Conservation (phyloP, 495 filamentous ascomycete species). For the Paragyromitra xinjiangensis region DNA sequence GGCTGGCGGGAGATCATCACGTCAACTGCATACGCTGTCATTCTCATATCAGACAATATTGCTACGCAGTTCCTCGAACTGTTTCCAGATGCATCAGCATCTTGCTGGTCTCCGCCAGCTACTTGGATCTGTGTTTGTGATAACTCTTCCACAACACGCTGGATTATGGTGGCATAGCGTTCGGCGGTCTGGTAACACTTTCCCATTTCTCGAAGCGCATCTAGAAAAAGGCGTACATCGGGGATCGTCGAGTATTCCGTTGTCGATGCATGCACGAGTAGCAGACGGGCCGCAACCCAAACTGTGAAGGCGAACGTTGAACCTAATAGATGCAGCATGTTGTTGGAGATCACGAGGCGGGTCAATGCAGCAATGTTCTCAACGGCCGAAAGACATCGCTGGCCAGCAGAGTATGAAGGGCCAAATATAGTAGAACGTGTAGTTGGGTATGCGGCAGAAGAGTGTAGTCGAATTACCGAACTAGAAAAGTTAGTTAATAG, state of each 20-base stretch:
- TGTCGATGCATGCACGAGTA: conserved; percentile 86
- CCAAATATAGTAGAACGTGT: conserved; percentile 85
- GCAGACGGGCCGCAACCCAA: conserved; percentile 87
- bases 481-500: conserved; percentile 61
- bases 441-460: conserved; percentile 90
- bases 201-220: conserved; percentile 80
- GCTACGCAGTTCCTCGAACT: conserved; percentile 74
- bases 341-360: conserved; percentile 74
- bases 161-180: conserved; percentile 80
- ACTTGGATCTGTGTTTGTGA: conserved; percentile 74
- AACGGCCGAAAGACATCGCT: conserved; percentile 80
- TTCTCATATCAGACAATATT: conserved; percentile 88
- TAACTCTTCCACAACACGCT: conserved; percentile 84
- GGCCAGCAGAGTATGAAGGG: conserved; percentile 80
- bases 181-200: conserved; percentile 84
- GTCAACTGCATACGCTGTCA: conserved; percentile 85
- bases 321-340: conserved; percentile 79
- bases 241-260: conserved; percentile 81
- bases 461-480: conserved; percentile 86
- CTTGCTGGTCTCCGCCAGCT: conserved; percentile 66
- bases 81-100: conserved; percentile 19
- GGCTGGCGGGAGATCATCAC: conserved; percentile 87
- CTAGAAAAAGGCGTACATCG: conserved; percentile 79
- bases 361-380: conserved; percentile 82
- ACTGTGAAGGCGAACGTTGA: conserved; percentile 89